A percentile compares a stretch with the other conserved stretches of the same genome.
Conservation (phyloP, 1,284 basidiomycete genomes). For the Cerrena zonata region DNA sequence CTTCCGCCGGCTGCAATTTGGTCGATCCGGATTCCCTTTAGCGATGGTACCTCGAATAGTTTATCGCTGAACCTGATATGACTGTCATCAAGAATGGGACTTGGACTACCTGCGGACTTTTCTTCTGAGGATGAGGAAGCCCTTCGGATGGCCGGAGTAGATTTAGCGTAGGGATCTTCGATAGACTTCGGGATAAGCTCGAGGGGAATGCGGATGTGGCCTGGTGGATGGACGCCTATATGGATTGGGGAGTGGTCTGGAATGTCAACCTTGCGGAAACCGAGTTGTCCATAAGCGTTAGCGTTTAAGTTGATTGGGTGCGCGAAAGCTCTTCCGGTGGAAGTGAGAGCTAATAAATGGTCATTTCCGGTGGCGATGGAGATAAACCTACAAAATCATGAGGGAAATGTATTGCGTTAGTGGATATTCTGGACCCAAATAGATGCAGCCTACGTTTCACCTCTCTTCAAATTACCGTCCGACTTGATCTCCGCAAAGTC, state of each 20-base stretch:
- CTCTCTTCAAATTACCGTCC: slow-evolving; percentile 40
- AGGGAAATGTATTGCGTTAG: background rate
- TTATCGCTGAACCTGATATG: slow-evolving; percentile 68
- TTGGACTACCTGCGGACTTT: slow-evolving; percentile 17
- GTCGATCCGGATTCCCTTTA: slow-evolving; percentile 58
- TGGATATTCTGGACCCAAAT: background rate
- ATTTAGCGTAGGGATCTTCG: slow-evolving; percentile 45
- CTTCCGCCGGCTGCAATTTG: slow-evolving; percentile 74
- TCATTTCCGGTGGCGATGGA: slow-evolving; percentile 72
- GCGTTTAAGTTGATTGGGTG: slow-evolving; percentile 73
- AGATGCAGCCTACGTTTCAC: slow-evolving; percentile 44
- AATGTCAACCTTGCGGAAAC: slow-evolving; percentile 61
- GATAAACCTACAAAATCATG: slow-evolving; percentile 61
- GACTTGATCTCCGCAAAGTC: slow-evolving; percentile 50
- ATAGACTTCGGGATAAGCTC: slow-evolving; percentile 52
- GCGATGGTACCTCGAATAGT: slow-evolving; percentile 76
- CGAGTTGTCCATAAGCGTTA: slow-evolving; percentile 86
- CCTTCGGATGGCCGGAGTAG: slow-evolving; percentile 24
- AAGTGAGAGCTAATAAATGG: slow-evolving; percentile 84
- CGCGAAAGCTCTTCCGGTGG: slow-evolving; percentile 74
- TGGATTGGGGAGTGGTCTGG: slow-evolving; percentile 30
- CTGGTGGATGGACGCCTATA: slow-evolving; percentile 22
- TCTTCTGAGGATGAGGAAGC: background rate
- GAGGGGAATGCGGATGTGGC: slow-evolving; percentile 20
- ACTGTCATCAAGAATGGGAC: slow-evolving; percentile 33